Base-by-base conservation (phyloP, 345 rosid genomes). In the Camelina hispida region DNA sequence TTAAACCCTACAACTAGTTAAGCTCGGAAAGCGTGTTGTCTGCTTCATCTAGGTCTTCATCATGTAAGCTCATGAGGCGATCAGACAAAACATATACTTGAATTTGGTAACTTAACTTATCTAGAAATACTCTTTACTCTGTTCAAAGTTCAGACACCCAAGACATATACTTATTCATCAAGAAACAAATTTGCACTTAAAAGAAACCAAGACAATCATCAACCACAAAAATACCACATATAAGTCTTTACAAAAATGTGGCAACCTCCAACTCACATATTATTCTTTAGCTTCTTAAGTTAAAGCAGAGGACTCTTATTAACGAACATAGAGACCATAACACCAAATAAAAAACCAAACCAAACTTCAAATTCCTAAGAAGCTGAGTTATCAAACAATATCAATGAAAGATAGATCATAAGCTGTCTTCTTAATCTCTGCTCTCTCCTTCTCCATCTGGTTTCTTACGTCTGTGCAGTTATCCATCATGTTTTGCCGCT, bases 151-250 rank as follows among this genome's bases (percentile, higher is more conserved):
- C 37, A 34, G 37, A 34, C 46, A 42, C 46, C 46, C 15, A 42
- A 42, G 46, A 42, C 46, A 42, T 14, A 34, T 54, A 20, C 40
- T 64, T 73, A 9, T 73, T 12, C 4, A 20, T 30, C 70, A 42
- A 73, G 63, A 63, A 53, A 63, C 46, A 71, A 5, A 43, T 0
- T 0, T 50, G 50, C 42, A 16, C 4, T 71, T 37, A 50, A 46
- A 46, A 9, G 40, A 20, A 11, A 35, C 40, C 14, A 3, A 56
- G 34, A 56, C 14, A 10, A 40, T 23, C 51, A 6, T 23, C 23
- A 44, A 16, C 38, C 15, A 32, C 38, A 46, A 63, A 63, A 34
- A 7, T 32, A 32, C 37, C 37, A 34, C 37, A 9, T 25, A 38
- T 38, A 9, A 40, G 5, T 30, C 35, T 32, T 32, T 32, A 5